These are phyloP conservation scores for Chlamydomonas sphaeroides DNA, from an alignment of 139 green algal species.

Conservation along the genomic window DNA sequence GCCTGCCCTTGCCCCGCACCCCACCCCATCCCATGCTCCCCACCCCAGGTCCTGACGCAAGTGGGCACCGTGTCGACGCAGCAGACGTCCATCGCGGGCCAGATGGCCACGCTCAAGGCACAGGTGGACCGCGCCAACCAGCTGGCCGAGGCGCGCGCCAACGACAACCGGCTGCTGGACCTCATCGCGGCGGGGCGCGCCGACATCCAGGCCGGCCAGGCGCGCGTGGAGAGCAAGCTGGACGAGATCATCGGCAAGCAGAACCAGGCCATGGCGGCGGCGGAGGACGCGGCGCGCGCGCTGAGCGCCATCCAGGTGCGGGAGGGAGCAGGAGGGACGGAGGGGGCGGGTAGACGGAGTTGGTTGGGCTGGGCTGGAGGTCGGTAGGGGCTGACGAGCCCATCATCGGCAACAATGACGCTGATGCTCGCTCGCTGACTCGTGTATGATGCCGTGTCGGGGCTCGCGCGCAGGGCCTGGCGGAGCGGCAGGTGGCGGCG, in stretches of 20 bases:
- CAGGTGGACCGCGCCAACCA: conserved; percentile 72
- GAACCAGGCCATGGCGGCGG: conserved; percentile 54
- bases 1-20: no score
- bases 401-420: no score
- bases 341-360: no score
- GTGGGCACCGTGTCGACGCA: conserved; percentile 35
- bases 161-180: conserved; percentile 66
- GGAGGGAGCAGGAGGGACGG: no score
- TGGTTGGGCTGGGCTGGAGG: no score
- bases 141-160: conserved; percentile 58
- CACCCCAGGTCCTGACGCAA: neutral
- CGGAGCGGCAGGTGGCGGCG: conserved; percentile 56
- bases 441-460: neutral
- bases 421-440: no score
- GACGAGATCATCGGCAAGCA: conserved; percentile 77
- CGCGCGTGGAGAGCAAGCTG: conserved; percentile 61
- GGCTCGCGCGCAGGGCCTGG: conserved; percentile 30
- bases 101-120: conserved; percentile 58
- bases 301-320: conserved; percentile 37
- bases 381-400: no score
- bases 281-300: conserved; percentile 27
- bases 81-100: conserved; percentile 50
- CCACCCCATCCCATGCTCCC: no score
- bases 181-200: conserved; percentile 70
- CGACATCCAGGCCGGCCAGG: conserved; percentile 69